A percentile compares a stretch with the other conserved stretches of the same genome.
Conservation (phyloP, 352 stramenopile species). For the Phytophthora rubi region DNA sequence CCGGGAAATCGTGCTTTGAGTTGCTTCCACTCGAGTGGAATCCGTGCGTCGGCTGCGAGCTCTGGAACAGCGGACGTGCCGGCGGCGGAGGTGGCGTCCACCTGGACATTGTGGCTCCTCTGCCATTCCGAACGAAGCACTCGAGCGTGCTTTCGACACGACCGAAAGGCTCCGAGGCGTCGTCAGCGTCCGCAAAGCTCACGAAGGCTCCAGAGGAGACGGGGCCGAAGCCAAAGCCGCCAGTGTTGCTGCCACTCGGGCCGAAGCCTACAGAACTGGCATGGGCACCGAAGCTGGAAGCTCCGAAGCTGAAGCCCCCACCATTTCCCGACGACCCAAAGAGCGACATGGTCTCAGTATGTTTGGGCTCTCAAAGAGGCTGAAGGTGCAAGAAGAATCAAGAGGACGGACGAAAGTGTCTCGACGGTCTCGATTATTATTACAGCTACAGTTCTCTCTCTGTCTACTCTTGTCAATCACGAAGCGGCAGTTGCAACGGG, state of each 20-base stretch:
- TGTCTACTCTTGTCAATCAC: conserved; percentile 18
- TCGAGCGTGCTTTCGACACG: conserved; percentile 17
- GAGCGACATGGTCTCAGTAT: conserved; percentile 16
- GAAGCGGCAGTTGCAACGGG: conserved; percentile 9
- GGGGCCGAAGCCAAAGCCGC: neutral
- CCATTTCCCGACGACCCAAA: conserved; percentile 5
- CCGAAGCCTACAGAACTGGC: conserved; percentile 2
- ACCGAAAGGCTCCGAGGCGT: conserved; percentile 26
- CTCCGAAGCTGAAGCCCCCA: conserved; percentile 3
- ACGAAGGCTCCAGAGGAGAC: neutral
- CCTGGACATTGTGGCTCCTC: neutral
- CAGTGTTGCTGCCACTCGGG: neutral
- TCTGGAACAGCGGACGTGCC: conserved; percentile 4
- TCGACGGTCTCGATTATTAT: conserved; percentile 25
- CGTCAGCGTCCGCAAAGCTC: neutral
- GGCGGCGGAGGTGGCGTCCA: conserved; percentile 17
- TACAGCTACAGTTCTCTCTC: conserved; percentile 3
- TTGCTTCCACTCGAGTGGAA: conserved; percentile 1
- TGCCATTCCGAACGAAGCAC: conserved; percentile 23
- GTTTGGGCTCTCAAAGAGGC: neutral
- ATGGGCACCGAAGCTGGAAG: neutral
- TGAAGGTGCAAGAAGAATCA: conserved; percentile 6
- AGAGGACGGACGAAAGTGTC: neutral
- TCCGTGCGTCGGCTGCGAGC: neutral
- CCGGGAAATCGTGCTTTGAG: neutral